phyloP scores from a whole-genome alignment of 2,329 filamentous ascomycete species.

The Exophiala aquamarina region DNA sequence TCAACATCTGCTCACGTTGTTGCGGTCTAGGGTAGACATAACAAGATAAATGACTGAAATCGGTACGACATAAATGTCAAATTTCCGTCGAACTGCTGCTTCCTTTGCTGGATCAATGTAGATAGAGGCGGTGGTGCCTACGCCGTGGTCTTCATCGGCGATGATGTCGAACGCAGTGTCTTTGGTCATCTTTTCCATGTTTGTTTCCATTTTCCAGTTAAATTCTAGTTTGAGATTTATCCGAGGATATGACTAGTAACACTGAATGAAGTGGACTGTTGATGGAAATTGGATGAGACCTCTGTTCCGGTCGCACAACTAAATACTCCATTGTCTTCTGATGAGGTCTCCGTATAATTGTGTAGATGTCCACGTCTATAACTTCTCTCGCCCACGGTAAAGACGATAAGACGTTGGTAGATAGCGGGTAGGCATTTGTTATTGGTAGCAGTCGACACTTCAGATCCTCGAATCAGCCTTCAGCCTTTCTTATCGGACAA shows the following conservation, averaged over 20 bases:
- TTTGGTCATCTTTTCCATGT: slow-evolving; percentile 15
- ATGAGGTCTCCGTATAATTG: slow-evolving; percentile 1
- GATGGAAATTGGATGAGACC: background rate
- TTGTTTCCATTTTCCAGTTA: slow-evolving; percentile 3
- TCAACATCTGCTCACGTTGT: slow-evolving; percentile 37
- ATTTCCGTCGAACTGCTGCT: slow-evolving; percentile 19
- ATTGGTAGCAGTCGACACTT: background rate
- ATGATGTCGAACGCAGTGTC: slow-evolving; percentile 4
- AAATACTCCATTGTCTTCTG: slow-evolving; percentile 4
- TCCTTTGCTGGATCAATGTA: slow-evolving; percentile 24
- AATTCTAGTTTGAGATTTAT: background rate
- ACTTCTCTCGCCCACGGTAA: slow-evolving; percentile 4
- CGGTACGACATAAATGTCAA: slow-evolving; percentile 22
- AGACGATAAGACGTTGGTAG: slow-evolving; percentile 1
- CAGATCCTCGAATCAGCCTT: slow-evolving; percentile 3
- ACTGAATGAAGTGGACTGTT: background rate
- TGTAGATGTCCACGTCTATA: background rate
- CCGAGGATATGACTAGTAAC: background rate
- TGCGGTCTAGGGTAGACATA: slow-evolving; percentile 48
- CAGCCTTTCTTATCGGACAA: slow-evolving; percentile 4
- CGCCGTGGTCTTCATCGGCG: slow-evolving; percentile 4
- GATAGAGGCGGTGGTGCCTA: slow-evolving; percentile 4
- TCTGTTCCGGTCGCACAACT: slow-evolving; percentile 5
- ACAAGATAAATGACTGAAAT: slow-evolving; percentile 27
- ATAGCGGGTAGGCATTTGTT: background rate